Base-by-base conservation (phyloP, 371 early-diverging fungal genomes). In the Rhizopus delemar region DNA sequence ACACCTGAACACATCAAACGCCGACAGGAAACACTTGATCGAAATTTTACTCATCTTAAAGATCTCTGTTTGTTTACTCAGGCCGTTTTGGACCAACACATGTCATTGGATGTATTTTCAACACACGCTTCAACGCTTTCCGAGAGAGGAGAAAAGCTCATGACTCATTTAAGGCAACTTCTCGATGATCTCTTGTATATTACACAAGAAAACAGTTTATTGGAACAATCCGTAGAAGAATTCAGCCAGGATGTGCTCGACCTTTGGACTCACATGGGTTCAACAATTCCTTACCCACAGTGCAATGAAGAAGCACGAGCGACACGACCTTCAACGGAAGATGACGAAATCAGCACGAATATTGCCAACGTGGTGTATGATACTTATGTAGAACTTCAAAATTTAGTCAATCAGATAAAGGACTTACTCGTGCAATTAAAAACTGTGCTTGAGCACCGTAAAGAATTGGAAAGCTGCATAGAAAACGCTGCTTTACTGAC, bases 251-350 rank as follows among this genome's bases (percentile, higher is more conserved):
- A 50, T 38, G 51, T 65, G 0, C 8, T 60, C 28, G 41, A 62
- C 2, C n/a, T 66, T n/a, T 68, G 68, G 70, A 57, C 52, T 16
- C 56, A 60, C 4, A 38, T 28, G 3, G 69, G 69, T 6, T 64
- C 69, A 5, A 45, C 43, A 8, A 55, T 74, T 5, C 65, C 68
- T 6, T 75, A 71, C 38, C 75, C 75, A 9, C 33, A 39, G 8
- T 69, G 77, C 29, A 48, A 65, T 32, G 67, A 62, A 43, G 69
- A 66, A 52, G 70, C 73, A 12, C 53, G 73, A 31, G 56, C 66
- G 1, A 73, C 66, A 16, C 63, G 73, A 1, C 66, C 69, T 4
- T 61, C 73, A 2, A 69, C 73, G 15, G 56, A 49, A 3, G 69
- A 69, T 32, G 73, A 73, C 56, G 62, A 72, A 15, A 63, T 69